These are phyloP conservation scores for Eimeria acervulina DNA, from an alignment of 169 alveolate genomes.

Conservation along the genomic window DNA sequence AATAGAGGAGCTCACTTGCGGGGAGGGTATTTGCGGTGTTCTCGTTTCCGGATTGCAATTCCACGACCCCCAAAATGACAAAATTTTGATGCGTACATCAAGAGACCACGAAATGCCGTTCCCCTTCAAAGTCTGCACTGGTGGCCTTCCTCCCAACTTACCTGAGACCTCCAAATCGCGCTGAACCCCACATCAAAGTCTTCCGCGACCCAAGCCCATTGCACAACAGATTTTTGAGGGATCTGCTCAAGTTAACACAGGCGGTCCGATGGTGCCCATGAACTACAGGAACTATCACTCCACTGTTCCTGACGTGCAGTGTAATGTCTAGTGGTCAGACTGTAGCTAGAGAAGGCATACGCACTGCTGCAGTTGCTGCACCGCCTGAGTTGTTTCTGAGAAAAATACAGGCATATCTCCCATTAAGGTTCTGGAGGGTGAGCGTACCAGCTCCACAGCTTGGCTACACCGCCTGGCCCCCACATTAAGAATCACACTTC, in stretches of 20 bases:
- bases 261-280: background rate
- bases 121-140: background rate
- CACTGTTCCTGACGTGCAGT: background rate
- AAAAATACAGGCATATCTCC: background rate
- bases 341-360: background rate
- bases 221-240: constrained; percentile 52
- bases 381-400: background rate
- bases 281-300: background rate
- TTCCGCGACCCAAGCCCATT: constrained; percentile 73
- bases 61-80: background rate
- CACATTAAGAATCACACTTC: constrained; percentile 55
- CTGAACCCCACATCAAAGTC: constrained; percentile 77
- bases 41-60: constrained; percentile 54
- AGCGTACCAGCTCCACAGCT: constrained; percentile 57
- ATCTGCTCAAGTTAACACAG: constrained; percentile 14
- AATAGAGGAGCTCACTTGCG: constrained; percentile 43
- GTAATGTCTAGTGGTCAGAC: background rate
- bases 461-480: constrained; percentile 73
- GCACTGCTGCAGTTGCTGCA: background rate
- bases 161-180: constrained; percentile 76
- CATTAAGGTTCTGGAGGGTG: background rate
- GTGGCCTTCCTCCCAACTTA: background rate
- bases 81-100: background rate
- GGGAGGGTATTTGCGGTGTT: constrained; percentile 74
- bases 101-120: background rate